A percentile compares a stretch with the other conserved stretches of the same genome.
Conservation (phyloP, 805 yeast species). For the Debaryomyces castellii region DNA sequence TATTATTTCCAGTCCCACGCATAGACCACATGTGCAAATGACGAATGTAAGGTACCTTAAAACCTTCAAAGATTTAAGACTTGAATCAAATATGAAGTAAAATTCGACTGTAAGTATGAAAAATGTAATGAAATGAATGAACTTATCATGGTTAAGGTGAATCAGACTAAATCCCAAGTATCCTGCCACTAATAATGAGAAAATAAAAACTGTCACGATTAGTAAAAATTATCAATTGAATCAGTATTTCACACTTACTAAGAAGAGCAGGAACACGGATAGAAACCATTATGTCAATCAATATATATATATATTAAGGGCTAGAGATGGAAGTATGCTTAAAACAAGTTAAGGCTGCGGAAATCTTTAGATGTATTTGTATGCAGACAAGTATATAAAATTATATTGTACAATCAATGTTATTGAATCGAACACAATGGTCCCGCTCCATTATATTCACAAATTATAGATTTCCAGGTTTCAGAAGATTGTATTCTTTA, state of each 20-base stretch:
- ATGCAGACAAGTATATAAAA: not conserved
- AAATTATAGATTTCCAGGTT: not conserved
- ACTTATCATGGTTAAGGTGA: slow-evolving; percentile 49
- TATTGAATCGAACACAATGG: not conserved
- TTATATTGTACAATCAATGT: not conserved
- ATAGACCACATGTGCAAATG: slow-evolving; percentile 47
- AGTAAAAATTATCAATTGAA: not conserved
- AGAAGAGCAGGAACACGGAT: slow-evolving; percentile 19
- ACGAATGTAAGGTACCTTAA: slow-evolving; percentile 35
- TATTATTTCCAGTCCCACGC: slow-evolving; percentile 50
- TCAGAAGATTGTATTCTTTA: slow-evolving; percentile 3
- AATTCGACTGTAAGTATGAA: slow-evolving; percentile 48
- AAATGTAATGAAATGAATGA: slow-evolving; percentile 49
- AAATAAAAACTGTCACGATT: slow-evolving; percentile 22
- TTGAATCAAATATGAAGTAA: slow-evolving; percentile 42
- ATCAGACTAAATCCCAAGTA: slow-evolving; percentile 54
- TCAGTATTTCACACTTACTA: slow-evolving; percentile 12
- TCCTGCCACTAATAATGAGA: slow-evolving; percentile 28
- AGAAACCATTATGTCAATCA: slow-evolving; percentile 10
- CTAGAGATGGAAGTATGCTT: not conserved
- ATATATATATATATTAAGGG: not conserved
- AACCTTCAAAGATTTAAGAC: slow-evolving; percentile 24
- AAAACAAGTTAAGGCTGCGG: no score
- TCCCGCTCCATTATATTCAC: not conserved
- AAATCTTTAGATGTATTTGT: not conserved